phyloP scores from a whole-genome alignment of 305 asterid species.

The Rubia balearica region DNA sequence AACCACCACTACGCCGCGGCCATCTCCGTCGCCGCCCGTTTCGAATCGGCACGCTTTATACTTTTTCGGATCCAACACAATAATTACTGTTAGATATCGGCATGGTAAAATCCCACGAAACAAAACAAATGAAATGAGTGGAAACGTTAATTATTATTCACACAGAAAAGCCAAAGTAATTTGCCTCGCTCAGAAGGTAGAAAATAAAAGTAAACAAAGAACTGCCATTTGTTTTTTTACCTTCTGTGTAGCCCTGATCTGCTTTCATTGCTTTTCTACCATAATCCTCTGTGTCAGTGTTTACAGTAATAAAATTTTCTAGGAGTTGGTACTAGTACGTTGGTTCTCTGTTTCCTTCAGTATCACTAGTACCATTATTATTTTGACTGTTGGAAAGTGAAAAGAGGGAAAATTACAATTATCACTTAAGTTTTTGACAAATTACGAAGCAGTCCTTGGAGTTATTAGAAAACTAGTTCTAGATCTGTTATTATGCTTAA shows the following conservation, averaged over 20 bases:
- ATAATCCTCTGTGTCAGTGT: conserved; percentile 26
- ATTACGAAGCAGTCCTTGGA: not conserved
- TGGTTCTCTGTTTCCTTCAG: conserved; percentile 9
- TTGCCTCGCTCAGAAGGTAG: conserved; percentile 4
- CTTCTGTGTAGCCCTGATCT: conserved; percentile 1
- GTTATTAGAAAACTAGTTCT: not conserved
- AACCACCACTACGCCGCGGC: no score
- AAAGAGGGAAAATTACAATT: not conserved
- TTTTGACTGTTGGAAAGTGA: not conserved
- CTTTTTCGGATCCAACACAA: conserved; percentile 40
- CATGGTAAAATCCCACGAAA: conserved; percentile 27
- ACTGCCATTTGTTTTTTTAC: not conserved
- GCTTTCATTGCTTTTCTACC: conserved; percentile 34
- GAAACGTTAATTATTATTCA: not conserved
- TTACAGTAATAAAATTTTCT: conserved; percentile 19
- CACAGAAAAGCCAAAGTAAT: not conserved
- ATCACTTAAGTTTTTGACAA: not conserved
- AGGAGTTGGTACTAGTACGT: conserved; percentile 25
- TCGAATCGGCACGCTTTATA: conserved; percentile 38
- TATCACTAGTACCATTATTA: not conserved
- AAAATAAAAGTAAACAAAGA: not conserved
- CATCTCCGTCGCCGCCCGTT: conserved; percentile 13
- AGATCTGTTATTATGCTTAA: no score
- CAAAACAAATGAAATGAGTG: not conserved
- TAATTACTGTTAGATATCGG: conserved; percentile 35